Base-by-base conservation (phyloP, 345 rosid genomes). In the Syzygium aromaticum region DNA sequence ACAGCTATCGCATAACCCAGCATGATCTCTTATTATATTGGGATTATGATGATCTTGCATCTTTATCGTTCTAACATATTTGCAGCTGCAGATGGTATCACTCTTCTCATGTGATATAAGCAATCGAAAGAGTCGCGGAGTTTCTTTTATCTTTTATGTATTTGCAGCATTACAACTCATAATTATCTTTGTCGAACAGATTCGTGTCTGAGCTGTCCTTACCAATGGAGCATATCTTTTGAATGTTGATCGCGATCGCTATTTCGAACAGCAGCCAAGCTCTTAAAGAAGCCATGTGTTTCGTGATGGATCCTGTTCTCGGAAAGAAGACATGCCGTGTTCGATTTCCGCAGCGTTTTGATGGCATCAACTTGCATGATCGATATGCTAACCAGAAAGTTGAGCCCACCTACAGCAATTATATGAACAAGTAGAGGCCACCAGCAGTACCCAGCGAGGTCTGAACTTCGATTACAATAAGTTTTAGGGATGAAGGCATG, bases 291-390 rank as follows among this genome's bases (percentile, higher is more conserved):
- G 90, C 88, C 3, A 89, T 89, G 90, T 89, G 90, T 33, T 89
- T 89, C 85, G 77, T 89, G 88, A 89, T 86, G 90, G 88, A 89
- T 87, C 88, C 90, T 11, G 59, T 23, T 53, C 84, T 84, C 1
- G 88, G 88, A 30, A 86, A 84, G 85, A 84, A 87, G 49, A 77
- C 85, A 12, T 87, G 88, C 88, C 87, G 87, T 85, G 90, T 89
- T 22, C 88, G 87, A 84, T 89, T 89, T 52, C 88, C 90, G 2
- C 88, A 86, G 84, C 77, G 88, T 43, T 89, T 86, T 56, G 90
- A 89, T 21, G 90, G 88, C 85, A 89, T 89, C 84, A 98, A 97
- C n/a, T 90, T 90, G 94, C 98, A 95, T 12, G 99, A 97, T 92
- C 97, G 99, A 93, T 97, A 97, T 91, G 99, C 99, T 91, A 97